These are phyloP conservation scores for Solanum clarkiae DNA, from an alignment of 257 asterid species.

Conservation along the genomic window DNA sequence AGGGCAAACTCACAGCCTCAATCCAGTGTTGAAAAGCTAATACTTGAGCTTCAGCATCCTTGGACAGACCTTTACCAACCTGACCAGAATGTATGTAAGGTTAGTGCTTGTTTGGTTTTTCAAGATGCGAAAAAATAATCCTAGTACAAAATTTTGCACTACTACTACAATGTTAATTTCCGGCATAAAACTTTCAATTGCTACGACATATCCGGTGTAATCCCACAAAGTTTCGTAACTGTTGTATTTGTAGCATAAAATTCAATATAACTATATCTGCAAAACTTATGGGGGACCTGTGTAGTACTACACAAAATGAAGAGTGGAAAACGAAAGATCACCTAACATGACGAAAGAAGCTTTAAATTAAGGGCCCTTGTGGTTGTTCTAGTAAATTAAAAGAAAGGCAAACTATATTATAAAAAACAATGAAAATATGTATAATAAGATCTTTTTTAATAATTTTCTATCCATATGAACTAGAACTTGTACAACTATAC, in stretches of 20 bases:
- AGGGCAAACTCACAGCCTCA: constrained; percentile 65
- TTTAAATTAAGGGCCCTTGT: background rate
- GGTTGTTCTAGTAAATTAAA: background rate
- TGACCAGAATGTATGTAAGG: constrained; percentile 16
- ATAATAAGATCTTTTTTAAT: background rate
- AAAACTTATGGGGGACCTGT: background rate
- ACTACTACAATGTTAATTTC: background rate
- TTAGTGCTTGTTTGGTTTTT: background rate
- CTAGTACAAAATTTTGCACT: background rate
- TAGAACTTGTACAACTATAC: background rate
- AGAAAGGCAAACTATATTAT: background rate
- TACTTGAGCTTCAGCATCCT: constrained; percentile 68
- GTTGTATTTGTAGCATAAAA: background rate
- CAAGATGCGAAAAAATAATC: background rate
- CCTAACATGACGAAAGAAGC: background rate
- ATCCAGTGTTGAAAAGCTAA: constrained; percentile 98
- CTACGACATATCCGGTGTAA: background rate
- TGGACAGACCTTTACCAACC: constrained; percentile 90
- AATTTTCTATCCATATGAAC: background rate
- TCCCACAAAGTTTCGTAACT: rapidly evolving
- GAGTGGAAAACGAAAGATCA: background rate
- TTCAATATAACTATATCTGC: background rate
- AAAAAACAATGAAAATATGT: background rate
- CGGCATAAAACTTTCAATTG: background rate
- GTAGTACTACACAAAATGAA: background rate